Evolutionary conservation across 257 asterid species (phyloP).

Genomic region (Anisodus tanguticus): DNA sequence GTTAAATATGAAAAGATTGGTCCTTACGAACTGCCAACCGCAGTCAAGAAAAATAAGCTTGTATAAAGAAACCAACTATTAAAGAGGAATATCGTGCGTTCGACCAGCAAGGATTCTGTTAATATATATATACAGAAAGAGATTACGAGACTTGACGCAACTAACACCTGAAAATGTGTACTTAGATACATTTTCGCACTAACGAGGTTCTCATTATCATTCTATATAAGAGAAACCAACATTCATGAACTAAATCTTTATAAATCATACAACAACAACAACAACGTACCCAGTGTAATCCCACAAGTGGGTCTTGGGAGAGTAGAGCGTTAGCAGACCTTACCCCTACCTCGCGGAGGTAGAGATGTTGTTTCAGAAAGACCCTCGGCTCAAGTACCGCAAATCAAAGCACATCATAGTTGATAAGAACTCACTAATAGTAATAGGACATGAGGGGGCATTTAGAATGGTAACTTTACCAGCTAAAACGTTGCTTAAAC

Average conservation of each 20-base stretch:
- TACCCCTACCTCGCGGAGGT: no score
- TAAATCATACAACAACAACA: background rate
- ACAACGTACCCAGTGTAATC: no score
- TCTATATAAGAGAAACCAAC: background rate
- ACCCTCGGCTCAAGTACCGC: no score
- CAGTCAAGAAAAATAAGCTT: background rate
- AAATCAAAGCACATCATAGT: no score
- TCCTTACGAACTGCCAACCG: background rate
- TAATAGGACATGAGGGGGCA: no score
- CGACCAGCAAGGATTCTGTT: background rate
- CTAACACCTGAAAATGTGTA: background rate
- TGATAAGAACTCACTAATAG: background rate
- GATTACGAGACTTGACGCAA: background rate
- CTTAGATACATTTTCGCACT: background rate
- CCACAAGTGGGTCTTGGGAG: no score
- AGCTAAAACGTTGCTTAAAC: background rate
- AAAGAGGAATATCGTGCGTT: background rate
- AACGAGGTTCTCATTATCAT: background rate
- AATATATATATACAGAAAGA: background rate
- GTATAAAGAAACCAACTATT: conserved; percentile 22
- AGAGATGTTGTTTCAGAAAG: no score
- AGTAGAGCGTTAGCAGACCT: no score
- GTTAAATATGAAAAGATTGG: conserved; percentile 16
- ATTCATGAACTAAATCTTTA: background rate
- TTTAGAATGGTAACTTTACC: background rate